Percentiles rank a stretch among this genome's conserved stretches.
phyloP scores from a whole-genome alignment of 805 yeast species.

The Saturnispora galanensis region DNA sequence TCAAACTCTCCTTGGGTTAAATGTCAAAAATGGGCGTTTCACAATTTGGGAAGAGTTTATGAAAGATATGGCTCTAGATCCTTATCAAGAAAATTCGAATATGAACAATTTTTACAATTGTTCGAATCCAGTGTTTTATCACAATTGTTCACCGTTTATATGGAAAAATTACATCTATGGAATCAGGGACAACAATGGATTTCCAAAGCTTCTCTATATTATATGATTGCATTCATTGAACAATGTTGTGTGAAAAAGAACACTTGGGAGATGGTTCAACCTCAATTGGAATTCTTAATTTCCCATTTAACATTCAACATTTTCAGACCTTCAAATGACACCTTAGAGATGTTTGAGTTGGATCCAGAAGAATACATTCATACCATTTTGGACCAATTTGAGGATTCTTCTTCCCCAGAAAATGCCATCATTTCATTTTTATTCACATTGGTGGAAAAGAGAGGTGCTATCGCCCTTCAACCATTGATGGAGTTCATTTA shows the following conservation, averaged over 20 bases:
- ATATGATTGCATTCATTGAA: conserved; percentile 54
- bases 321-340: conserved; percentile 61
- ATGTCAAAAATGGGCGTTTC: conserved; percentile 83
- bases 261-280: conserved; percentile 63
- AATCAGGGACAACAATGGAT: conserved; percentile 59
- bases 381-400: conserved; percentile 57
- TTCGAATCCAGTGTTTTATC: conserved; percentile 60
- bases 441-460: conserved; percentile 59
- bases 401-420: conserved; percentile 57
- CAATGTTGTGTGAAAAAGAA: conserved; percentile 46
- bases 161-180: conserved; percentile 67
- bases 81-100: conserved; percentile 38
- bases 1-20: conserved; percentile 54
- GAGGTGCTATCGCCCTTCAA: conserved; percentile 49
- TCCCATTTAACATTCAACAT: conserved; percentile 72
- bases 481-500: conserved; percentile 55
- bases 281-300: conserved; percentile 56
- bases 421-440: conserved; percentile 69
- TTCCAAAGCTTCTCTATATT: conserved; percentile 51
- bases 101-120: conserved; percentile 47
- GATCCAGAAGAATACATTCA: conserved; percentile 92
- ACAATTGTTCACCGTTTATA: conserved; percentile 52
- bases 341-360: conserved; percentile 67
- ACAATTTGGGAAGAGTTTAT: conserved; percentile 63
- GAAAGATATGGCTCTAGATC: conserved; percentile 54